Base-by-base conservation (phyloP, 2,329 filamentous ascomycete species). In the Nemania sp. region DNA sequence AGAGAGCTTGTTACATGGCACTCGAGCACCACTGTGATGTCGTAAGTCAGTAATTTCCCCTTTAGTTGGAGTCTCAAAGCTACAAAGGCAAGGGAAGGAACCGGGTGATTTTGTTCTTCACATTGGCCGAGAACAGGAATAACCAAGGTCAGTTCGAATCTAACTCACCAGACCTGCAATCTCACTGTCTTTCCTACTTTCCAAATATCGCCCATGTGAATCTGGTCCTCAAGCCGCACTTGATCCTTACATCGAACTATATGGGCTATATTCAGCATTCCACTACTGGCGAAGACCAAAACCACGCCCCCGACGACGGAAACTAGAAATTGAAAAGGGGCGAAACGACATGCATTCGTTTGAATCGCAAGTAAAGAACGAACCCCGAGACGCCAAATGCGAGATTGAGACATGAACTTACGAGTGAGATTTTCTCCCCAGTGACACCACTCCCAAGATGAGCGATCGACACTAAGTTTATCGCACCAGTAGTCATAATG, bases 401-500 rank as follows among this genome's bases (percentile, higher is more conserved):
- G 9, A 33, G 15, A 2, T 23, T n/a, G n/a, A 19, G 24, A 23
- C 19, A 8, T 24, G 36, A 12, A 48, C 54, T 52, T 31, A 56
- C 54, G 22, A 1, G 61, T 66, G 22, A 65, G 33, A 20, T 64
- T 65, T 43, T 64, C 61, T 22, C 60, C 63, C 63, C 64, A 65
- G 15, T 63, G 64, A 40, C 63, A 66, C 59, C 57, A 64, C 24
- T 47, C 54, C 63, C 61, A 64, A 19, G 55, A 40, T 3, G 41
- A 33, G 20, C 54, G 53, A 15, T 62, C 58, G 19, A 63, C 51
- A 17, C 55, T 57, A 9, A 65, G 54, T 39, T 64, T 37, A 7
- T 51, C 17, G 23, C 56, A 60, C 64, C 64, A 66, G 33, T 64
- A 56, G 39, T 64, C 64, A 45, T 66, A 66, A 34, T 64, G 56